A percentile compares a stretch with the other conserved stretches of the same genome.
Evolutionary conservation across 805 yeast genomes (phyloP).

Genomic region (Candida qinlingensis): DNA sequence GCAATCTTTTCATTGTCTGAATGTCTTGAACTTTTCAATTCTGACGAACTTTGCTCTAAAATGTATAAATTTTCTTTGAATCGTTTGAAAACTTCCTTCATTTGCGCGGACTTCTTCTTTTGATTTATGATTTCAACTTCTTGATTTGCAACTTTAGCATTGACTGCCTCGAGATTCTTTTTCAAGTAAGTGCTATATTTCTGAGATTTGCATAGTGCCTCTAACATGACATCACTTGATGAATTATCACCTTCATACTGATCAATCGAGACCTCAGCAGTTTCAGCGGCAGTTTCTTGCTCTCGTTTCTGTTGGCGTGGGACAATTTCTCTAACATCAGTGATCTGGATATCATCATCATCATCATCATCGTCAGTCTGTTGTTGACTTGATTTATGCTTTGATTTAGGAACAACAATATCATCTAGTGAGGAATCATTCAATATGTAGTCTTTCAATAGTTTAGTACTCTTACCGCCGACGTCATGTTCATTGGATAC

Average conservation of each 20-base stretch:
- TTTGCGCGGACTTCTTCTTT: constrained; percentile 19
- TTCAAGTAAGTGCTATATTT: constrained; percentile 29
- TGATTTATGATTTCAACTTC: constrained; percentile 20
- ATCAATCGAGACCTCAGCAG: not conserved
- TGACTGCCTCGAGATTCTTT: constrained; percentile 27
- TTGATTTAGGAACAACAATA: constrained; percentile 1
- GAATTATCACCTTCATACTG: constrained; percentile 9
- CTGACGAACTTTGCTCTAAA: constrained; percentile 21
- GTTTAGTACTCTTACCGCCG: constrained; percentile 3
- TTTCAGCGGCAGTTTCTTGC: not conserved
- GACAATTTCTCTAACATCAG: constrained; percentile 31
- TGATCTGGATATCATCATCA: constrained; percentile 37
- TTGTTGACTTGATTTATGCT: not conserved
- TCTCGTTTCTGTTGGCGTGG: not conserved
- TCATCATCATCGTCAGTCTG: constrained; percentile 20
- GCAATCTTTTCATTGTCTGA: constrained; percentile 18
- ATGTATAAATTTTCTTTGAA: constrained; percentile 20
- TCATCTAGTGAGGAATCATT: constrained; percentile 7
- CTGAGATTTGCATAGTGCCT: constrained; percentile 36
- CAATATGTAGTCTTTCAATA: not conserved
- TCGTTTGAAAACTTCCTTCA: constrained; percentile 19
- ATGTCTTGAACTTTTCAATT: constrained; percentile 22
- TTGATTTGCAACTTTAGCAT: constrained; percentile 24
- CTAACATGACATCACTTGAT: constrained; percentile 33
- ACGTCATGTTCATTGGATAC: not conserved